Evolutionary conservation across 257 asterid genomes (phyloP), one percentile per base, ranked within the genome.

Genomic region (Lycium ferocissimum): DNA sequence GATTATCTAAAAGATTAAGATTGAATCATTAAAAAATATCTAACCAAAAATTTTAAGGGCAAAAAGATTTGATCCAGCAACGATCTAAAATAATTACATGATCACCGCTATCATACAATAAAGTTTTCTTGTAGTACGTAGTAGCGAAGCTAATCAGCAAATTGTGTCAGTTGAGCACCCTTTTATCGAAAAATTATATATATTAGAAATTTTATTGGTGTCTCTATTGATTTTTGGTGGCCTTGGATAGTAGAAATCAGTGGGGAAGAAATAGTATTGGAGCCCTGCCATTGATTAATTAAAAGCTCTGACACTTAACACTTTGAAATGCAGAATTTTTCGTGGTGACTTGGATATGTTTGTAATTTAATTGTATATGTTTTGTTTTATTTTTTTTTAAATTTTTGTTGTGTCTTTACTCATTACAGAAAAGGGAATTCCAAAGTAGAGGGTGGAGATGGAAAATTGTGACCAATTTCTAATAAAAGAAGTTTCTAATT

Each of bases 231-330:
- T 76, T 3, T 83, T 10, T 35, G 87, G 69, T 62, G 91, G 81
- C 83, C 80, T 90, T 2, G 94, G 93, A 72, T 90, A 91, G 45
- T 73, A 87, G 87, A 91, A 93, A 91, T 93, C 96, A 1, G 93
- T 93, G 0, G 96, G 96, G 62, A 91, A 93, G 85, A 90, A 91
- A 84, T 86, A 66, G 56, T 91, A 91, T 78, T 88, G 93, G 90
- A 91, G 91, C 81, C 93, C 92, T 33, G 94, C 91, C 93, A 89
- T 88, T 61, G 18, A 5, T 72, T 4, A 40, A 17, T 43, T 17
- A 33, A 9, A 47, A 54, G 59, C 2, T 75, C 17, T 40, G 45
- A 15, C 5, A 43, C 54, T 49, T 40, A 2, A 69, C 43, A 40
- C 33, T 43, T 71, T 71, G 37, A 40, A 40, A 40, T 40, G 5